A percentile compares a stretch with the other conserved stretches of the same genome.
Conservation (phyloP, 208 protist species). For the Leishmania turanica region DNA sequence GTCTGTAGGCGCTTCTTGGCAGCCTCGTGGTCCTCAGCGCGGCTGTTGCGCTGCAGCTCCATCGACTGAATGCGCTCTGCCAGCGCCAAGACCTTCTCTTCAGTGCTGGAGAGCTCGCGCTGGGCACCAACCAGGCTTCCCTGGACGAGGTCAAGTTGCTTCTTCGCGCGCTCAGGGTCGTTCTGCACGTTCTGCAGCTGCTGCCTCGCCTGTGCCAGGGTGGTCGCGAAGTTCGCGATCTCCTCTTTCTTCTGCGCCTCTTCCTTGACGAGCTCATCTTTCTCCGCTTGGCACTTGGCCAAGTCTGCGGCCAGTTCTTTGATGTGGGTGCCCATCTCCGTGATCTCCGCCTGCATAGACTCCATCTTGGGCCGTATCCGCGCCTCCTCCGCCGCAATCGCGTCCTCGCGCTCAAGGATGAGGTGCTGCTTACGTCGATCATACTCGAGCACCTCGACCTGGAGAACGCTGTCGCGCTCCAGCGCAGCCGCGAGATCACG, state of each 20-base stretch:
- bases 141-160: slow-evolving; percentile 80
- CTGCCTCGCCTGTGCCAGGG: slow-evolving; percentile 65
- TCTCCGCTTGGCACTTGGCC: slow-evolving; percentile 42
- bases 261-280: slow-evolving; percentile 47
- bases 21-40: slow-evolving; percentile 64
- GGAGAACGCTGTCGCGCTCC: slow-evolving; percentile 90
- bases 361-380: slow-evolving; percentile 87
- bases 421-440: slow-evolving; percentile 89
- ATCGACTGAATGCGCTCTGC: slow-evolving; percentile 68
- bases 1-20: slow-evolving; percentile 69
- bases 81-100: slow-evolving; percentile 75
- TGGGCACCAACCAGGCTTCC: slow-evolving; percentile 62
- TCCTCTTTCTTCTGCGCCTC: slow-evolving; percentile 66
- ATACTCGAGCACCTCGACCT: slow-evolving; percentile 92
- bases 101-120: slow-evolving; percentile 60
- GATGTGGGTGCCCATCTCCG: slow-evolving; percentile 74
- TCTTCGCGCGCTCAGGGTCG: slow-evolving; percentile 78
- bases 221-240: slow-evolving; percentile 52
- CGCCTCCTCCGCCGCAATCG: slow-evolving; percentile 87
- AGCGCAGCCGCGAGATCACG: slow-evolving; percentile 76
- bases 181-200: slow-evolving; percentile 79
- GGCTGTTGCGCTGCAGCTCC: slow-evolving; percentile 77
- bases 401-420: slow-evolving; percentile 88
- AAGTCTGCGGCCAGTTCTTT: slow-evolving; percentile 59
- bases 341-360: slow-evolving; percentile 69